Evolutionary conservation across 306 rosid species (phyloP).

Genomic region (cucumber (Cucumis sativus)): Cucumber_9930_V3 NC_026655.2:9533001-9533500

Average conservation of each 20-base stretch:
- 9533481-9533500: not conserved
- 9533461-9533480: not conserved
- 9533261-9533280: too few relatives aligned
- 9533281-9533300: not conserved
- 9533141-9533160: not conserved
- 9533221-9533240: not conserved
- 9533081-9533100: not conserved
- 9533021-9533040: not conserved
- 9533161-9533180: not conserved
- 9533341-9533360: not conserved
- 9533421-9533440: conserved; percentile 62
- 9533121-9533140: not conserved
- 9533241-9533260: not conserved
- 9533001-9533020: not conserved
- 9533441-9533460: conserved; percentile 5
- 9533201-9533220: not conserved
- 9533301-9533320: not conserved
- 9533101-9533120: not conserved
- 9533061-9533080: not conserved
- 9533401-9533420: conserved; percentile 95
- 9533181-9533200: not conserved
- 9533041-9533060: not conserved
- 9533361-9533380: conserved; percentile 97
- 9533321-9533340: not conserved
- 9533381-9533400: conserved; percentile 95